Evolutionary conservation across 2,329 filamentous ascomycete species (phyloP), one percentile per base, ranked within the genome.

Genomic region (Botrytis hyacinthi): DNA sequence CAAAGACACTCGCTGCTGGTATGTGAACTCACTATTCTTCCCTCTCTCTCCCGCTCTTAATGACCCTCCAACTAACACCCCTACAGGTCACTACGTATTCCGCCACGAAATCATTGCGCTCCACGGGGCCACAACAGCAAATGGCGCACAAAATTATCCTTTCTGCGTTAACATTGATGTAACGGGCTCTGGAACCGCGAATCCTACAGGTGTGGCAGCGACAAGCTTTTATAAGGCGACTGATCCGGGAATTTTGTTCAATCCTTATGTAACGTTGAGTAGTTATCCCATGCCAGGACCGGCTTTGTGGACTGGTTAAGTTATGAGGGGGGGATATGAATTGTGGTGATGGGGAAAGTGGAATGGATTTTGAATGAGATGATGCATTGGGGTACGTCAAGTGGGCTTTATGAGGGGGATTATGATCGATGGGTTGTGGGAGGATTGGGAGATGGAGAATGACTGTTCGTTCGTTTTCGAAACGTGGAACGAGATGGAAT

Each of bases 31-130:
- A 18, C 0, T 29, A 29, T 42, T 20, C 2, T 22, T 37, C 32
- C 29, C 10, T 2, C 4, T n/a, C 44, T 14, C 9, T 16, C 12
- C 22, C 7, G 9, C 9, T 60, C 26, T 37, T 5, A 4, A 10
- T 4, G 0, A 3, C 5, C 4, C 16, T 14, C 86, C 22, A 0
- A 69, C 75, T 0, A 79, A 82, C 32, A 80, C 87, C 62, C 57
- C 80, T 77, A 4, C 76, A 84, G 87, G 86, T 2, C 83, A 85
- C 75, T 89, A 88, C 75, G 85, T 89, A 46, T 78, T 89, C 46
- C 82, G 87, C 3, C 86, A 88, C 76, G 87, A 89, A 61, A 88
- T 82, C 29, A 78, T 80, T 16, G 78, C 78, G 1, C 63, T 75
- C 0, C 78, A 80, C 51, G 72, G 72, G 10, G 76, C 75, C 10